These are phyloP conservation scores for Batkoa obscura DNA, from an alignment of 371 early-diverging fungal species.

Conservation along the genomic window DNA sequence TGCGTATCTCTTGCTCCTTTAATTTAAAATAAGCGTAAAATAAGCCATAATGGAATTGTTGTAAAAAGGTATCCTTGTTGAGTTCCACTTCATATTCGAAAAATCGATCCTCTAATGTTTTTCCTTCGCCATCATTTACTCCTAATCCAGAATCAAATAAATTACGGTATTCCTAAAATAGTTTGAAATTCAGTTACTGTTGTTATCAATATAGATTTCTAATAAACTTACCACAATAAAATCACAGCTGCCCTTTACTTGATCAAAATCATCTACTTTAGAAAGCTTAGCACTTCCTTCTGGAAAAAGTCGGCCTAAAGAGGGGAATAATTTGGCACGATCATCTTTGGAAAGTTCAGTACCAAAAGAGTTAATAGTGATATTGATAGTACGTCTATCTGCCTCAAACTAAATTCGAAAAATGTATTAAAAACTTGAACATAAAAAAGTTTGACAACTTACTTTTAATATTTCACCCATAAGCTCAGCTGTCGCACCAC, in stretches of 20 bases:
- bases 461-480: constrained; percentile 85
- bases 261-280: constrained; percentile 80
- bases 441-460: constrained; percentile 6
- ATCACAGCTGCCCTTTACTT: constrained; percentile 72
- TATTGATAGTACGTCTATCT: constrained; percentile 91
- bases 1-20: constrained; percentile 98
- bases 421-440: not conserved
- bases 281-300: constrained; percentile 73
- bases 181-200: not conserved
- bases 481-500: constrained; percentile 77
- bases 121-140: constrained; percentile 10
- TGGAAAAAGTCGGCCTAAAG: constrained; percentile 76
- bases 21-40: constrained; percentile 93
- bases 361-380: constrained; percentile 93
- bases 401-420: constrained; percentile 67
- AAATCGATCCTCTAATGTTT: constrained; percentile 83
- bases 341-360: constrained; percentile 94
- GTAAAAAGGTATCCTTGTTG: constrained; percentile 82
- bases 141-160: constrained; percentile 38
- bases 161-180: constrained; percentile 43
- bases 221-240: constrained; percentile 41
- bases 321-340: constrained; percentile 80
- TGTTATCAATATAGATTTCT: not conserved
- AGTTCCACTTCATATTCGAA: constrained; percentile 86
- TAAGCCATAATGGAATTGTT: constrained; percentile 93